Conservation (phyloP, 768 basidiomycete species). For the Holtermanniella nyarrowii region DNA sequence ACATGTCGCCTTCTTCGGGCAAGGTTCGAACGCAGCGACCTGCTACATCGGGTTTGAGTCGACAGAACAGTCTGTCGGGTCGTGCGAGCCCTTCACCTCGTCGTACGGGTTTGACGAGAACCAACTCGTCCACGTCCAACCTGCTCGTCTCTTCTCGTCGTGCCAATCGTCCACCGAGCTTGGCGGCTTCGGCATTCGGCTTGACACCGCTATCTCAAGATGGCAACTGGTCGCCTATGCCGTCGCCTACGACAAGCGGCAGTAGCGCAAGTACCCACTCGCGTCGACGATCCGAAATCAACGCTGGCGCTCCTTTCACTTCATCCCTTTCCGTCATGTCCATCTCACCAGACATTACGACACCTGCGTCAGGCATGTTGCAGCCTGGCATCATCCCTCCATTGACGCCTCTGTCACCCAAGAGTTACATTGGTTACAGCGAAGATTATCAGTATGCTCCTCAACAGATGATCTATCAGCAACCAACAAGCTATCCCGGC, state of each 20-base stretch:
- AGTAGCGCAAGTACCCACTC: conserved; percentile 14
- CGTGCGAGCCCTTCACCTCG: conserved; percentile 34
- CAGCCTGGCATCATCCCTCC: conserved; percentile 29
- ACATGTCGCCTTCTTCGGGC: conserved; percentile 28
- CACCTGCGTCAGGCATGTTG: conserved; percentile 10
- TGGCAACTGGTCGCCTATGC: conserved; percentile 13
- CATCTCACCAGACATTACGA: conserved; percentile 31
- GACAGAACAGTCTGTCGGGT: conserved; percentile 37
- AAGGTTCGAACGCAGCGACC: conserved; percentile 24
- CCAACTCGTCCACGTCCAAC: conserved; percentile 21
- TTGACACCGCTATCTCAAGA: conserved; percentile 26
- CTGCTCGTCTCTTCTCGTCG: conserved; percentile 18
- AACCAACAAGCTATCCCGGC: not conserved
- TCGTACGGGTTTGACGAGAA: conserved; percentile 23
- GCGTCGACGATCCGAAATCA: conserved; percentile 22
- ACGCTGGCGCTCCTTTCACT: conserved; percentile 25
- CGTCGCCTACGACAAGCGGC: conserved; percentile 15
- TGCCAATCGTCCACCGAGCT: conserved; percentile 17
- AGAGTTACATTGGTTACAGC: not conserved
- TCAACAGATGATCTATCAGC: not conserved
- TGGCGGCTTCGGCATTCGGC: conserved; percentile 39
- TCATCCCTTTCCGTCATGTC: conserved; percentile 29
- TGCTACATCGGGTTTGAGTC: conserved; percentile 22
- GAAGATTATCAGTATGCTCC: not conserved
- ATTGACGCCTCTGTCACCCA: conserved; percentile 25